phyloP scores from a whole-genome alignment of 1,284 basidiomycete genomes.

The Ceraceosorus guamensis region DNA sequence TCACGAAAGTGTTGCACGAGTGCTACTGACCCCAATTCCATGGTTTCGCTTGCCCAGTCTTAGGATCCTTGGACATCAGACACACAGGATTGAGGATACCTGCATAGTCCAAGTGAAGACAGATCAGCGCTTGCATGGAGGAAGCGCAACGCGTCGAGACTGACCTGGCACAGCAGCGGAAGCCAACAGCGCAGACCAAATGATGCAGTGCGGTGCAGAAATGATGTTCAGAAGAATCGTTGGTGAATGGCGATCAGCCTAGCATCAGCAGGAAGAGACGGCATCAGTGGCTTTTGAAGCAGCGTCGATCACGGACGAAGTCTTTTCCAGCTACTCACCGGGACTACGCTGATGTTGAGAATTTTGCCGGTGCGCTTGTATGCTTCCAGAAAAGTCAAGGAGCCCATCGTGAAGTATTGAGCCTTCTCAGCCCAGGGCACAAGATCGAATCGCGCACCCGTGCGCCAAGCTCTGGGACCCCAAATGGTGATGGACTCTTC shows the following conservation, averaged over 20 bases:
- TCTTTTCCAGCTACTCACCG: constrained; percentile 38
- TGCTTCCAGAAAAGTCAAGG: constrained; percentile 90
- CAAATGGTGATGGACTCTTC: constrained; percentile 64
- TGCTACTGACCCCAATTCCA: constrained; percentile 71
- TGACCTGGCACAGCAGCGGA: constrained; percentile 43
- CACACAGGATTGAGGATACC: constrained; percentile 58
- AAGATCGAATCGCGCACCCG: constrained; percentile 89
- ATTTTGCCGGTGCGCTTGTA: constrained; percentile 81
- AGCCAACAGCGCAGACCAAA: constrained; percentile 53
- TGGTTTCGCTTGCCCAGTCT: constrained; percentile 72
- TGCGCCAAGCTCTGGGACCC: constrained; percentile 71
- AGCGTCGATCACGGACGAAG: no score
- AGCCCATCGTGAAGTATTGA: constrained; percentile 85
- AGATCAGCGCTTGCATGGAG: not conserved
- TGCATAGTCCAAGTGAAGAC: not conserved
- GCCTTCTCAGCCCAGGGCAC: constrained; percentile 70
- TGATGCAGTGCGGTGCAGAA: constrained; percentile 77
- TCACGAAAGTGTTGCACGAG: no score
- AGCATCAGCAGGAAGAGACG: no score
- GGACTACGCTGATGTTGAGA: constrained; percentile 90
- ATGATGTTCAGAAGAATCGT: constrained; percentile 93
- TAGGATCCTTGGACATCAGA: constrained; percentile 76
- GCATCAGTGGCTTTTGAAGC: no score
- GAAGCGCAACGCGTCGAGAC: not conserved
- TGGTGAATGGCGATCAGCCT: constrained; percentile 74